These are phyloP conservation scores for Yarrowia deformans DNA, from an alignment of 805 yeast species.

Conservation along the genomic window DNA sequence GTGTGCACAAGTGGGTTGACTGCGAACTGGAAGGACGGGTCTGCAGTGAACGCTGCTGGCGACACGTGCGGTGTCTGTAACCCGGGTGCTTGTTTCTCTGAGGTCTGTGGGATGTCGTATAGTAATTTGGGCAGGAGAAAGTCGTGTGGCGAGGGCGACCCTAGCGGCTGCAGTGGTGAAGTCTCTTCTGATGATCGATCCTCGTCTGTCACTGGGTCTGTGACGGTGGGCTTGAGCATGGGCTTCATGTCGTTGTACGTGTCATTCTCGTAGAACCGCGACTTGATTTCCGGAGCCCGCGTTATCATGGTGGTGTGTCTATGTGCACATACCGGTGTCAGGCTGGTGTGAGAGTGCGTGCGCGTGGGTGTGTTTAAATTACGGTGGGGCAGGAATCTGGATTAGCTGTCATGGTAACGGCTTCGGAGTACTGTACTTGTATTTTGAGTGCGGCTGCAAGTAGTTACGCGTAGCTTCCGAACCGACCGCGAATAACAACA, in stretches of 20 bases:
- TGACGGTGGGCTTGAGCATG: not conserved
- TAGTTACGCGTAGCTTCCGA: too few species aligned
- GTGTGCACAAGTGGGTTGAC: conserved; percentile 27
- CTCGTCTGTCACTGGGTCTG: not conserved
- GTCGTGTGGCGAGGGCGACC: conserved; percentile 15
- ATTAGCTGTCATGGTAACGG: conserved; percentile 16
- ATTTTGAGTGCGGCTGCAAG: not conserved
- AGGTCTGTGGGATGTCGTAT: not conserved
- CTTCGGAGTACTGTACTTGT: too few species aligned
- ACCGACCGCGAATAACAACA: too few species aligned
- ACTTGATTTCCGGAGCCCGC: not conserved
- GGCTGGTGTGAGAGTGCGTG: not conserved
- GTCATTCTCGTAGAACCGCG: conserved; percentile 16
- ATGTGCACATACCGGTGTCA: not conserved
- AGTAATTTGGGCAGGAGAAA: not conserved
- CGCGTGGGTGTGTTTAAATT: not conserved
- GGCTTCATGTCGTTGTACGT: conserved; percentile 3
- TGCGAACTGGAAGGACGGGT: conserved; percentile 12
- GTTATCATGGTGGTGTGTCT: not conserved
- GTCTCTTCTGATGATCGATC: not conserved
- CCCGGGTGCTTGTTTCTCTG: not conserved
- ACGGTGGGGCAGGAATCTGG: not conserved
- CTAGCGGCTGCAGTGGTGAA: not conserved
- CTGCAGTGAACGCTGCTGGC: not conserved
- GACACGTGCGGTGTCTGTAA: not conserved